Base-by-base conservation (phyloP, 1,139 yeast species). In the Taphrina betulina region DNA sequence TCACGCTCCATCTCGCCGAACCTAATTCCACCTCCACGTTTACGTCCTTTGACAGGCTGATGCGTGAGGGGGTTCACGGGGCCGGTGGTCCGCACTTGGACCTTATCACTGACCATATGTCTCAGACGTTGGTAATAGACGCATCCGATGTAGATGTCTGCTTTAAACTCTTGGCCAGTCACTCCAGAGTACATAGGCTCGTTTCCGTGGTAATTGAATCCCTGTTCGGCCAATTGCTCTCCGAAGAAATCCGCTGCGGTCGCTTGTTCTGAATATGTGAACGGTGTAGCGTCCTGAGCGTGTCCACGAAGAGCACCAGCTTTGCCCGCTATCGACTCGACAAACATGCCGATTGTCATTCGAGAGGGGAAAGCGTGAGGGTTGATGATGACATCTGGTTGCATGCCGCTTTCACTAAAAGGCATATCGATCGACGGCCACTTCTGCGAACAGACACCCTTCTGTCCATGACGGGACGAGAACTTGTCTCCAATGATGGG, bases 1-100 rank as follows among this genome's bases (percentile, higher is more conserved):
- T 92, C 99, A 75, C 98, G 86, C 75, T 92, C 99, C 99, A 92
- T 92, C 72, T 92, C 98, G 70, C 98, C 98, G 38, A 92, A 95
- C 78, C 99, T 95, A 65, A 92, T 92, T 84, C 99, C 99, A 74
- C 99, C 99, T 63, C 85, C 83, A 75, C 98, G 83, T 82, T 92
- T 94, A 75, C 99, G 85, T 67, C 99, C 99, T 76, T 94, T 92
- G 60, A 92, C 98, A 45, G 99, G 99, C 77, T 92, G 99, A 96
- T 92, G 90, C 16, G 98, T 94, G 67, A 92, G 78, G 34, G 95
- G 82, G 72, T 90, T 90, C 36, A 92, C 97, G 3, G 98, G 97
- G 68, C 99, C 99, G 16, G 98, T 92, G 4, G 96, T 87, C 75
- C 99, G 85, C 57, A 92, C 99, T 75, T 94, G 98, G 85, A 88